A percentile compares a stretch with the other conserved stretches of the same genome.
These are phyloP conservation scores for Penicillium maclennaniae DNA, from an alignment of 495 filamentous ascomycete species.

Conservation along the genomic window DNA sequence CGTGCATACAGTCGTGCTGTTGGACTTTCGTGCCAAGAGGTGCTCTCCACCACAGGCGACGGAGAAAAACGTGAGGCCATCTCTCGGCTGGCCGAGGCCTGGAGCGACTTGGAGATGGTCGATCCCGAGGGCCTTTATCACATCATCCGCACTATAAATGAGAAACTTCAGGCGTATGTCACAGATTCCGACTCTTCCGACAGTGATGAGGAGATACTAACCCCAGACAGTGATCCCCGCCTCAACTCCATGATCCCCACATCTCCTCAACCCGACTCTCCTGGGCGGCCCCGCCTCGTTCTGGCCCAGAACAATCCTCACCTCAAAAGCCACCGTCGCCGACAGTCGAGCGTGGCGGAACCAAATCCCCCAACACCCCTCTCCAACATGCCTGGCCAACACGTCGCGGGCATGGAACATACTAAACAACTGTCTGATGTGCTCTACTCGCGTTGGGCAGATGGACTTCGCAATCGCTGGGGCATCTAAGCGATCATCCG, in stretches of 20 bases:
- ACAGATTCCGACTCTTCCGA: not conserved
- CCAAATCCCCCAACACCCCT: conserved; percentile 32
- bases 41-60: conserved; percentile 71
- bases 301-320: conserved; percentile 82
- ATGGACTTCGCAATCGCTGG: conserved; percentile 81
- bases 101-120: conserved; percentile 74
- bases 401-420: conserved; percentile 80
- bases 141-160: conserved; percentile 67
- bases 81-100: conserved; percentile 74
- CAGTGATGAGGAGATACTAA: not conserved
- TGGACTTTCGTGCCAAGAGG: conserved; percentile 76
- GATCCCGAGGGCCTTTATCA: conserved; percentile 91
- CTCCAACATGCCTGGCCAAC: conserved; percentile 42
- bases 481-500: conserved; percentile 36
- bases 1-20: conserved; percentile 74
- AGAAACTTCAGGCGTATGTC: conserved; percentile 51
- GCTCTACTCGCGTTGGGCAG: conserved; percentile 84
- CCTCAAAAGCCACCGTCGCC: conserved; percentile 68
- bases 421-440: conserved; percentile 85
- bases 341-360: conserved; percentile 50
- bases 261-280: conserved; percentile 38
- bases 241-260: conserved; percentile 46
- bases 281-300: conserved; percentile 61
- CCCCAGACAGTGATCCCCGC: conserved; percentile 45
- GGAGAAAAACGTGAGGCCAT: conserved; percentile 76